Evolutionary conservation across 306 rosid genomes (phyloP), one percentile per base, ranked within the genome.

Genomic region (Notholithocarpus densiflorus): DNA sequence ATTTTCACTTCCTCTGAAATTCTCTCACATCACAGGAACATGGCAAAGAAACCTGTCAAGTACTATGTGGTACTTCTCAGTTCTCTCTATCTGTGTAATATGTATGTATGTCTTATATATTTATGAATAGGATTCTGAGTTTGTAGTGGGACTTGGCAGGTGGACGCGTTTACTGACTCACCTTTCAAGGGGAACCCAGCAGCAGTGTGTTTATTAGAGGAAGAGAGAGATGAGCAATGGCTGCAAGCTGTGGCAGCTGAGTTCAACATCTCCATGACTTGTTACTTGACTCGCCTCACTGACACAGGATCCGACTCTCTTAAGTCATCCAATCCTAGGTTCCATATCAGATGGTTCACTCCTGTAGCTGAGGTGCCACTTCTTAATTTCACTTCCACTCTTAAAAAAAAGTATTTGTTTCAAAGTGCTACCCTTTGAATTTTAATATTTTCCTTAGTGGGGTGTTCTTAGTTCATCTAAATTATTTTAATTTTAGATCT

Each of bases 141-240:
- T 76, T 18, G 56, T 11, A 12, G 45, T 40, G 45, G 45, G 3
- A 40, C 45, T 76, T n/a, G 32, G 10, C 85, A 92, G 93, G 90
- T 92, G 15, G 92, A 93, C 60, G 96, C 89, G 5, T 93, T 90
- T 84, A 75, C 92, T 13, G 96, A 85, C 32, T 82, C 88, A 3
- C 76, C 93, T 2, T 93, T 93, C 85, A 87, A 87, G 74, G 97
- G 97, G 14, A 90, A 93, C 74, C 92, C 96, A 3, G 96, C 96
- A 0, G 94, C 90, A 5, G 90, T 93, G 73, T 93, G 96, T 73
- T 40, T 90, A 1, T 81, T 90, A 4, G 94, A 88, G 74, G 88
- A 93, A 65, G 88, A 88, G 69, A 84, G 82, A 53, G 92, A 88
- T 8, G 79, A 87, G 0, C 13, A 82, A 0, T 91, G 97, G 97